Conservation (phyloP, 2,329 filamentous ascomycete species). For the Nemania diffusa region DNA sequence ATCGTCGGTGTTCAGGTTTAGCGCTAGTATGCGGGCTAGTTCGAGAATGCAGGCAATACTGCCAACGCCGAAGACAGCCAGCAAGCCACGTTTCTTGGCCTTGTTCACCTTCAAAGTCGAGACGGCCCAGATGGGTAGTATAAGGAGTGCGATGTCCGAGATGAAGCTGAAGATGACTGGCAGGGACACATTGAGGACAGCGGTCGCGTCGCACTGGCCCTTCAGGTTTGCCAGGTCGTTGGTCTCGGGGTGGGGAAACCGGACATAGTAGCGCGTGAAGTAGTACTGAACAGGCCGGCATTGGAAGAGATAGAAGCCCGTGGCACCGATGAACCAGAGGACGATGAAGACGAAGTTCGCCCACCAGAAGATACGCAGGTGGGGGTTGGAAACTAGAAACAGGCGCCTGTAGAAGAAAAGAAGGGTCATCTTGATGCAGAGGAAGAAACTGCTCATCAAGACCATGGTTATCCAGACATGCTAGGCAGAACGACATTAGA, state of each 20-base stretch:
- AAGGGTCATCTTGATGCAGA: constrained; percentile 43
- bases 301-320: constrained; percentile 44
- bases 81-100: constrained; percentile 41
- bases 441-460: constrained; percentile 43
- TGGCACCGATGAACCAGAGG: constrained; percentile 44
- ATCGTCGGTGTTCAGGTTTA: constrained; percentile 43
- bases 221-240: constrained; percentile 34
- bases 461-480: constrained; percentile 47
- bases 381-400: constrained; percentile 39
- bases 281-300: constrained; percentile 43
- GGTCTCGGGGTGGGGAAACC: constrained; percentile 20
- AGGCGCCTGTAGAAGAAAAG: constrained; percentile 45
- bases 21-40: constrained; percentile 39
- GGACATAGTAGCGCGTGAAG: constrained; percentile 40
- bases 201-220: constrained; percentile 43
- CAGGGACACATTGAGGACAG: constrained; percentile 40
- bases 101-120: constrained; percentile 39
- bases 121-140: constrained; percentile 41
- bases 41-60: constrained; percentile 41
- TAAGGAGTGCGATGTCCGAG: constrained; percentile 40
- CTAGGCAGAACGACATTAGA: constrained; percentile 21
- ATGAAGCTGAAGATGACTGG: constrained; percentile 43
- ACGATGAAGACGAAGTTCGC: constrained; percentile 41
- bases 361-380: constrained; percentile 43
- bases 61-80: constrained; percentile 44